phyloP scores from a whole-genome alignment of 2,329 filamentous ascomycete species.

The Colletotrichum liriopes region DNA sequence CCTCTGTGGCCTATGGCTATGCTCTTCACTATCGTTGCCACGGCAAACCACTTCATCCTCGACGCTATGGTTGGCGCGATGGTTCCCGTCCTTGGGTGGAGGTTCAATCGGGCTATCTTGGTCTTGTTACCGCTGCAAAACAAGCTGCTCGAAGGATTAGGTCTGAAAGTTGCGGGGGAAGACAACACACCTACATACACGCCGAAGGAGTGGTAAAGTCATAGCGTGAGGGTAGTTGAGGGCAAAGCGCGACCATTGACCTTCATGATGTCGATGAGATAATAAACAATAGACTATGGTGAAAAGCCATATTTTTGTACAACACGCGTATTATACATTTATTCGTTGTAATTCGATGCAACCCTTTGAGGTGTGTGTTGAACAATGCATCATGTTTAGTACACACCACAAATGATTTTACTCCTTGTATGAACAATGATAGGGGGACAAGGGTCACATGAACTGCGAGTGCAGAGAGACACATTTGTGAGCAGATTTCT shows the following conservation, averaged over 20 bases:
- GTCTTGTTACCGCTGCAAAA: constrained; percentile 50
- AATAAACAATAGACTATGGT: background rate
- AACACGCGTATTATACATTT: too few relatives aligned
- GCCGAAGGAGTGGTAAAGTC: constrained; percentile 22
- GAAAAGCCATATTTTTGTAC: too few relatives aligned
- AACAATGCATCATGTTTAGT: too few relatives aligned
- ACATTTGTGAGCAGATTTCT: too few relatives aligned
- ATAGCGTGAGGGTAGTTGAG: too few relatives aligned
- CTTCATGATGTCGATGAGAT: background rate
- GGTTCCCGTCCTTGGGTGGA: constrained; percentile 55
- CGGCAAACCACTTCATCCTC: constrained; percentile 57
- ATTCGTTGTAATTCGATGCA: too few relatives aligned
- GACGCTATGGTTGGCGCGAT: constrained; percentile 55
- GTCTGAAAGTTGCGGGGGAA: constrained; percentile 34
- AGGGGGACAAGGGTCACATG: too few relatives aligned
- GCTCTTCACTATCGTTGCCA: constrained; percentile 58
- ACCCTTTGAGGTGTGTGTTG: too few relatives aligned
- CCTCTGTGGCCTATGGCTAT: constrained; percentile 61
- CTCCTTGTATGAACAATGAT: too few relatives aligned
- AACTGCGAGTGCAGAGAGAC: too few relatives aligned
- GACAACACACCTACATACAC: background rate
- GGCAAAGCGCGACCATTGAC: background rate
- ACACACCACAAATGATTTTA: too few relatives aligned
- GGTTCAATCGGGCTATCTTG: constrained; percentile 48
- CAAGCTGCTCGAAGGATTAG: constrained; percentile 44